phyloP scores from a whole-genome alignment of 1,139 yeast genomes.

The Yamadazyma friedrichii region DNA sequence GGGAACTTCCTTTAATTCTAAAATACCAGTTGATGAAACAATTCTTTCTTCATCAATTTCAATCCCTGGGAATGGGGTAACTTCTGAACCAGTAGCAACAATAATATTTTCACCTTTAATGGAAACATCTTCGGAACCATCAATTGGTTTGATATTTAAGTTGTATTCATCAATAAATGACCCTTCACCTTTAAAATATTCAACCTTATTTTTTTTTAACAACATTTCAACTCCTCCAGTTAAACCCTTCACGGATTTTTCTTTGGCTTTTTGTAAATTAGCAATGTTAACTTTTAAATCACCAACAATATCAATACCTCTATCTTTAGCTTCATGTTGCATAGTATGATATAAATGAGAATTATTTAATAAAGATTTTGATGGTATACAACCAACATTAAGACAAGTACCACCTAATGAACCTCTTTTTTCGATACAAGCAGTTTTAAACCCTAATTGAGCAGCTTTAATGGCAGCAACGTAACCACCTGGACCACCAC shows the following conservation, averaged over 20 bases:
- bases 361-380: slow-evolving; percentile 92
- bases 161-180: slow-evolving; percentile 80
- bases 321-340: slow-evolving; percentile 73
- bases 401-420: slow-evolving; percentile 96
- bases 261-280: slow-evolving; percentile 89
- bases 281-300: slow-evolving; percentile 73
- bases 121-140: slow-evolving; percentile 65
- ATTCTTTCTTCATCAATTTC: slow-evolving; percentile 96
- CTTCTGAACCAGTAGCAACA: slow-evolving; percentile 98
- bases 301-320: slow-evolving; percentile 86
- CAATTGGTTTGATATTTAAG: slow-evolving; percentile 79
- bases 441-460: slow-evolving; percentile 90
- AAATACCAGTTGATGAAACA: slow-evolving; percentile 92
- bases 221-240: slow-evolving; percentile 94
- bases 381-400: slow-evolving; percentile 98
- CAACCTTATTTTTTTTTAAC: slow-evolving; percentile 93
- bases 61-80: slow-evolving; percentile 98
- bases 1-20: slow-evolving; percentile 83
- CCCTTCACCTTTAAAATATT: slow-evolving; percentile 91
- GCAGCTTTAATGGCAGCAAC: slow-evolving; percentile 99
- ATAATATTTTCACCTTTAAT: slow-evolving; percentile 84
- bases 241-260: slow-evolving; percentile 80
- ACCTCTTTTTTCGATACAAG: slow-evolving; percentile 97
- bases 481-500: slow-evolving; percentile 99
- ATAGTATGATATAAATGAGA: slow-evolving; percentile 90